A percentile compares a stretch with the other conserved stretches of the same genome.
Conservation (phyloP, 1,139 yeast genomes). For the Barnettozyma hawaiiensis region DNA sequence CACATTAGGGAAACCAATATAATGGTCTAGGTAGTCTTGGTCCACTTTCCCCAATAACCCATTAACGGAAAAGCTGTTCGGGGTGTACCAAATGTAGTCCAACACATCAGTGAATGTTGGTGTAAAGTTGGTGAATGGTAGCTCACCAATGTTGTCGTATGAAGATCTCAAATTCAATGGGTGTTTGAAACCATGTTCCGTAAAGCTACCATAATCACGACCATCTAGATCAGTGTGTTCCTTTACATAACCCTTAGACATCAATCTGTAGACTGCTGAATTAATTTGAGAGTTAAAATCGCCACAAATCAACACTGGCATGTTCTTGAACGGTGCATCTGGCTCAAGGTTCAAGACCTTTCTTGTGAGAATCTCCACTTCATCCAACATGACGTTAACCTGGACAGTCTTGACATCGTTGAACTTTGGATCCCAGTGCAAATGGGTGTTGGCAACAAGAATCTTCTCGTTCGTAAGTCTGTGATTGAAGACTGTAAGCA, state of each 20-base stretch:
- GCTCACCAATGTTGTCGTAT: slow-evolving; percentile 77
- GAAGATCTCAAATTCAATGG: slow-evolving; percentile 79
- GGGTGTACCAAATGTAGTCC: slow-evolving; percentile 94
- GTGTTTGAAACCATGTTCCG: slow-evolving; percentile 85
- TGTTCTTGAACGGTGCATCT: slow-evolving; percentile 50
- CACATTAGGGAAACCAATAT: slow-evolving; percentile 91
- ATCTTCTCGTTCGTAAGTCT: slow-evolving; percentile 64
- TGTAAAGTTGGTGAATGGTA: slow-evolving; percentile 90
- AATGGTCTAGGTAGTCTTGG: slow-evolving; percentile 63
- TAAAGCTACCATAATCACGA: slow-evolving; percentile 85
- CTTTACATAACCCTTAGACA: slow-evolving; percentile 70
- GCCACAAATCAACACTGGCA: slow-evolving; percentile 83
- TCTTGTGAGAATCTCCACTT: slow-evolving; percentile 59
- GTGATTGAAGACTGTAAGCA: slow-evolving; percentile 75
- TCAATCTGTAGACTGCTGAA: slow-evolving; percentile 88
- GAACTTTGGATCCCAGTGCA: slow-evolving; percentile 97
- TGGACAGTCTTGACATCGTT: slow-evolving; percentile 96
- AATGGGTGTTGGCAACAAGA: slow-evolving; percentile 82
- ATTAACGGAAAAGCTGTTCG: slow-evolving; percentile 69
- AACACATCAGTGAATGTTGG: slow-evolving; percentile 91
- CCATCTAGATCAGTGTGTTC: slow-evolving; percentile 79
- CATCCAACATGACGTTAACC: slow-evolving; percentile 87
- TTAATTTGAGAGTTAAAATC: slow-evolving; percentile 87
- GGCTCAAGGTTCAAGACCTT: slow-evolving; percentile 40
- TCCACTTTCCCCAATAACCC: slow-evolving; percentile 87